Evolutionary conservation across 352 stramenopile species (phyloP).

Genomic region (Elongisporangium undulatum): DNA sequence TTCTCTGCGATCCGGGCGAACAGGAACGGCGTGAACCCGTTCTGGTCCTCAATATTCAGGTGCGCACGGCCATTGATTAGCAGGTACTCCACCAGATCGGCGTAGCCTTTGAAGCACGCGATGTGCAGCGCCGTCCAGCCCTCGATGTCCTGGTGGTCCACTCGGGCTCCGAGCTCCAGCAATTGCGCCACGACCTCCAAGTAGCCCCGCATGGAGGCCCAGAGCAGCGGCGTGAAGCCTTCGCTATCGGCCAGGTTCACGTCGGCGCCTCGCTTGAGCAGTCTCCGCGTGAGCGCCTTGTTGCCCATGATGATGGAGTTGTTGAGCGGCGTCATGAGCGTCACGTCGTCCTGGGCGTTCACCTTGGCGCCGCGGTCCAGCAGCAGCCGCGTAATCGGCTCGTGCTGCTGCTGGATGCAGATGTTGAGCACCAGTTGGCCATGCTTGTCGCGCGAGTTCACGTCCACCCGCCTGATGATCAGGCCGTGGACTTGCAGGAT

Average conservation of each 20-base stretch:
- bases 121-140: slow-evolving; percentile 74
- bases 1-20: slow-evolving; percentile 71
- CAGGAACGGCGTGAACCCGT: slow-evolving; percentile 66
- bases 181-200: slow-evolving; percentile 72
- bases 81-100: slow-evolving; percentile 67
- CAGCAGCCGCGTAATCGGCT: slow-evolving; percentile 63
- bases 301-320: slow-evolving; percentile 82
- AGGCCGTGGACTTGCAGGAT: slow-evolving; percentile 67
- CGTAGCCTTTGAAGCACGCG: slow-evolving; percentile 66
- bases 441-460: slow-evolving; percentile 47
- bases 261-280: slow-evolving; percentile 52
- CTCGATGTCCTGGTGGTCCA: slow-evolving; percentile 54
- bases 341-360: slow-evolving; percentile 54
- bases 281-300: slow-evolving; percentile 57
- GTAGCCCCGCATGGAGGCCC: slow-evolving; percentile 63
- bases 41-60: slow-evolving; percentile 47
- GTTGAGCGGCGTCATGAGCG: slow-evolving; percentile 57
- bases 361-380: slow-evolving; percentile 66
- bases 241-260: slow-evolving; percentile 53
- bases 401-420: slow-evolving; percentile 72
- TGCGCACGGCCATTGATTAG: slow-evolving; percentile 41
- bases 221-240: slow-evolving; percentile 59
- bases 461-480: slow-evolving; percentile 41
- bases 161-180: slow-evolving; percentile 45
- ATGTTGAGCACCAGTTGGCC: slow-evolving; percentile 68